These are phyloP conservation scores for Penicillium sp. DNA, from an alignment of 2,329 filamentous ascomycete genomes.

Conservation along the genomic window DNA sequence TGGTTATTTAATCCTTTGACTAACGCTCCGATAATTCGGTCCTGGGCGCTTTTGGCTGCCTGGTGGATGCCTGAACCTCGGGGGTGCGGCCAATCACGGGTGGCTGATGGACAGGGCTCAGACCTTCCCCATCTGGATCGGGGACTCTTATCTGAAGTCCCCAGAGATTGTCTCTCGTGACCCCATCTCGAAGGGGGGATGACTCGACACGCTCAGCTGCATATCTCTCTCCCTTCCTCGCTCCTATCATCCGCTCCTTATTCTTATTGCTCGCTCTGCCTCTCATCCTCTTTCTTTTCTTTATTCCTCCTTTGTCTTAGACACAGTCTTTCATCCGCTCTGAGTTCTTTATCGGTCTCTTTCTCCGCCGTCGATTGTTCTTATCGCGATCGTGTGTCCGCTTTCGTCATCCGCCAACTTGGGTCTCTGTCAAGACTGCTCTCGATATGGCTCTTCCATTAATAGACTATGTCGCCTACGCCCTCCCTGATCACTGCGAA, in stretches of 20 bases:
- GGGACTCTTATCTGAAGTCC: background rate
- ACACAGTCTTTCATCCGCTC: slow-evolving; percentile 1
- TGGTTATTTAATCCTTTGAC: slow-evolving; percentile 6
- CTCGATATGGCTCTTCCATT: slow-evolving; percentile 37
- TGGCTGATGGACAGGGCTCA: background rate
- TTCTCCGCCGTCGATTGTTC: slow-evolving; percentile 1
- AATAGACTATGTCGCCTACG: slow-evolving; percentile 31
- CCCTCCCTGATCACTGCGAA: slow-evolving; percentile 63
- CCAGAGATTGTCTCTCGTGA: slow-evolving; percentile 16
- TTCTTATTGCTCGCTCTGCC: slow-evolving; percentile 1
- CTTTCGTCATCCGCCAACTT: background rate
- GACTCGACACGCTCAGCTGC: slow-evolving; percentile 17
- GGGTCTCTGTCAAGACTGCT: background rate
- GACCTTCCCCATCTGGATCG: background rate
- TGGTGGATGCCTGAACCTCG: slow-evolving; percentile 1
- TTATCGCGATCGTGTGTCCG: slow-evolving; percentile 2
- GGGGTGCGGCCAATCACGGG: slow-evolving; percentile 1
- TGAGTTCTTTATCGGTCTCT: slow-evolving; percentile 5
- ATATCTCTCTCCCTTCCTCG: background rate
- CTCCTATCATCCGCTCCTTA: background rate
- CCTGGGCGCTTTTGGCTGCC: background rate
- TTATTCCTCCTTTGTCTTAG: background rate
- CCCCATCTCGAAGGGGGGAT: slow-evolving; percentile 18
- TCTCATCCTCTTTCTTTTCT: background rate
- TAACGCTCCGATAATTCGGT: slow-evolving; percentile 4